Evolutionary conservation across 768 basidiomycete genomes (phyloP), one percentile per base, ranked within the genome.

Genomic region (Naganishia randhawae): DNA sequence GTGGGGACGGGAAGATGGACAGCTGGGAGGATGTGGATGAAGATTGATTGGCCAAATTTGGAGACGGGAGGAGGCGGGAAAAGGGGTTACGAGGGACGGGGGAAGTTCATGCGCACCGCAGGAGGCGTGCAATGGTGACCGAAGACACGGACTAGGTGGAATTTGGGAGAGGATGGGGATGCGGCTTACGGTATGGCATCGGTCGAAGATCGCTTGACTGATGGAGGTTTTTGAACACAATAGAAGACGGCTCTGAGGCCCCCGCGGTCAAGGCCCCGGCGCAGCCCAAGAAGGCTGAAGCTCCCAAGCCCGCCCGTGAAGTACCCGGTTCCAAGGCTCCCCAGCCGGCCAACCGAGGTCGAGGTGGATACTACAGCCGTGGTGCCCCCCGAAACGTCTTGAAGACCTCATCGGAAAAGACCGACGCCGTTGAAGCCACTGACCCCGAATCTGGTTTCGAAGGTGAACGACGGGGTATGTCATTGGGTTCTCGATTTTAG

Each of bases 361-460:
- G 75, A 67, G 52, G 53, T 39, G 76, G 75, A 33, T 75, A 76
- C 73, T 73, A 74, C 52, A 37, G 70, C 61, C 71, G 78, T 68
- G 78, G 78, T 70, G 74, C 66, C 50, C 73, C 76, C 27, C 69
- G 77, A 48, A 75, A 73, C 69, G 72, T 69, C 52, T 63, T 68
- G 69, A 62, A 73, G 51, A 68, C 70, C 22, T 72, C 72, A 51
- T 69, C 71, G 22, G 70, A 70, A 17, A 73, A 73, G 66, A 55
- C 52, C 16, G 66, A 42, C 27, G 41, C 33, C 54, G 61, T 33
- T 33, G 50, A 27, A 31, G 74, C 74, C 29, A 61, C 63, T 35
- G 78, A 79, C 71, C 74, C 72, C 55, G 69, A 77, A n/a, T 73
- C 71, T 64, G 78, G 78, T 48, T 79, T 77, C 69, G 78, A 77